These are phyloP conservation scores for Falciphora oryzae DNA, from an alignment of 2,329 filamentous ascomycete genomes.

Conservation along the genomic window DNA sequence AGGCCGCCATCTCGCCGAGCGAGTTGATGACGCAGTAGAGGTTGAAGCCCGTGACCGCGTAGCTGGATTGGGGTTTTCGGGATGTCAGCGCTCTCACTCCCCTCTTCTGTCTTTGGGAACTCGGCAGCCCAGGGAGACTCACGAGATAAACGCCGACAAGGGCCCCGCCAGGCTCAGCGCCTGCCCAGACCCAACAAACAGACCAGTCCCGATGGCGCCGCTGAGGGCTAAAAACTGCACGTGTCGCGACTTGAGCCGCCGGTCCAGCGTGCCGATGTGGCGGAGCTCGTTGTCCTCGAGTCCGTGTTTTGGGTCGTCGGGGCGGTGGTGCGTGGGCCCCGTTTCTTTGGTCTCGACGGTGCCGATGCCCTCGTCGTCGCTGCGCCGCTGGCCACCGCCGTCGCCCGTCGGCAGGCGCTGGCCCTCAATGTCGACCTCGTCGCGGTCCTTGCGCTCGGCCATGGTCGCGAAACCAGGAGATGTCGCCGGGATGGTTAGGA, in stretches of 20 bases:
- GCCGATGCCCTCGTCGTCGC: not conserved
- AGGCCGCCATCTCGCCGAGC: slow-evolving; percentile 56
- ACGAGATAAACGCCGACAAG: slow-evolving; percentile 33
- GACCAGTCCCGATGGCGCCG: slow-evolving; percentile 43
- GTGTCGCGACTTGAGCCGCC: slow-evolving; percentile 35
- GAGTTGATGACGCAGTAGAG: slow-evolving; percentile 34
- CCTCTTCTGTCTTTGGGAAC: no score
- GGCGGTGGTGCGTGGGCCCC: not conserved
- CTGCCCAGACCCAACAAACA: slow-evolving; percentile 41
- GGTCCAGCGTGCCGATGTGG: slow-evolving; percentile 14
- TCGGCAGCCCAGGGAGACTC: no score
- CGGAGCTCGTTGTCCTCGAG: slow-evolving; percentile 8
- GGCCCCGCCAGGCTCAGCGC: slow-evolving; percentile 39
- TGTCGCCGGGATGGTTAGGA: no score
- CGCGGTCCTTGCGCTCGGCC: not conserved
- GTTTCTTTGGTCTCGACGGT: not conserved
- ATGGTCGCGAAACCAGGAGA: not conserved
- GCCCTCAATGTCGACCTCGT: not conserved
- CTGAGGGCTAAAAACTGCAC: slow-evolving; percentile 42
- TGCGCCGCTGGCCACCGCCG: not conserved
- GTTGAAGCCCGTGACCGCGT: slow-evolving; percentile 37
- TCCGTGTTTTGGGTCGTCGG: not conserved
- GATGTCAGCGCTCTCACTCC: no score
- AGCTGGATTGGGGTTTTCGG: slow-evolving; percentile 11
- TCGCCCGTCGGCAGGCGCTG: not conserved